Conservation (phyloP, 352 stramenopile species). For the Phytophthora pistaciae region DNA sequence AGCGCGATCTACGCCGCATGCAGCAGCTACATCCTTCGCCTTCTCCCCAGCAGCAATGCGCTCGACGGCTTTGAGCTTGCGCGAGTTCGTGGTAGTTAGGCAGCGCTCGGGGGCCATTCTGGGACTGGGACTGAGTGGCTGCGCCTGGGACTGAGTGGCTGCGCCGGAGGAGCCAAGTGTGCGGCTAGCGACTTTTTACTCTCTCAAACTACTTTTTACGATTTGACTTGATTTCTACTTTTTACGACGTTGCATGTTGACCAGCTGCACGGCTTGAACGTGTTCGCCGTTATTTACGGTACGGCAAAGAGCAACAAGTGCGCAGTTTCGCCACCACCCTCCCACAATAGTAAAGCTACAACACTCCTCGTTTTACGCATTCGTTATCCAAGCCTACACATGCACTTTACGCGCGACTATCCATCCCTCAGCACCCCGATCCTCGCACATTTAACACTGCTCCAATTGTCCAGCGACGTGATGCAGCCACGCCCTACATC, state of each 20-base stretch:
- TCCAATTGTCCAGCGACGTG: too few species aligned
- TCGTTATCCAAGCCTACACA: neutral
- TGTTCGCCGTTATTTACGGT: neutral
- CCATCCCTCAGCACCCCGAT: neutral
- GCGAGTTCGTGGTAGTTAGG: neutral
- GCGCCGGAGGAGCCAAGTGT: neutral
- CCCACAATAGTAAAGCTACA: neutral
- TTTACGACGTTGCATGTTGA: neutral
- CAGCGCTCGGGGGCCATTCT: neutral
- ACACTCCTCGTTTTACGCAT: neutral
- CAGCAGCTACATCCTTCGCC: neutral
- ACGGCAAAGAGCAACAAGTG: neutral
- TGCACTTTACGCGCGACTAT: neutral
- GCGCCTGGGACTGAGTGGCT: neutral
- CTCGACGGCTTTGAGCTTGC: neutral
- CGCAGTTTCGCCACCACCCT: neutral
- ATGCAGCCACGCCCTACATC: constrained; percentile 15
- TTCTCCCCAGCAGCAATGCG: neutral
- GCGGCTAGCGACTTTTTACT: neutral
- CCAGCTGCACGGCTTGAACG: too few species aligned
- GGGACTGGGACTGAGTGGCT: neutral
- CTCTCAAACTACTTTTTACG: neutral
- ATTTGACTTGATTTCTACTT: neutral
- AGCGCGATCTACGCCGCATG: neutral
- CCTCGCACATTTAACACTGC: neutral